These are phyloP conservation scores for Camelina sativa DNA, from an alignment of 345 rosid species.

Conservation along the genomic window DNA sequence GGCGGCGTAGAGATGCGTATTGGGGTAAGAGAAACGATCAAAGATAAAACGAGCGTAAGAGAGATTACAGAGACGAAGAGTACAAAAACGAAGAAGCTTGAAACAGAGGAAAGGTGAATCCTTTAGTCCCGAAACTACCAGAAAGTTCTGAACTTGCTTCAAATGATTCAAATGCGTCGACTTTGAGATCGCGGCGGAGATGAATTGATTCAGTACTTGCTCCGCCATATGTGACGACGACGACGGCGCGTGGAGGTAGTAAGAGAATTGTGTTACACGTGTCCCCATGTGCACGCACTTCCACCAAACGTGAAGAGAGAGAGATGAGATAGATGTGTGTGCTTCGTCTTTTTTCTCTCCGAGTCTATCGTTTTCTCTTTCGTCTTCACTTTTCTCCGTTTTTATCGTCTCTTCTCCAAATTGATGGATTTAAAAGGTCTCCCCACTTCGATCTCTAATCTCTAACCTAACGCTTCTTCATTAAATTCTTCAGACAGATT, in stretches of 20 bases:
- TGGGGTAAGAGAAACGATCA: conserved; percentile 57
- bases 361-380: conserved; percentile 30
- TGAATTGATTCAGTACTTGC: conserved; percentile 17
- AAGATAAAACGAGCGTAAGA: conserved; percentile 69
- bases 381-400: conserved; percentile 39
- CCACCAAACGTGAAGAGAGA: conserved; percentile 36
- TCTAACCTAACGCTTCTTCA: conserved; percentile 40
- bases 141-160: conserved; percentile 73
- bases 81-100: conserved; percentile 78
- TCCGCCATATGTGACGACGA: conserved; percentile 42
- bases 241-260: conserved; percentile 38
- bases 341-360: conserved; percentile 49
- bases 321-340: conserved; percentile 20
- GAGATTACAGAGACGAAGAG: conserved; percentile 60
- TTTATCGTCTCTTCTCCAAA: conserved; percentile 33
- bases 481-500: conserved; percentile 4
- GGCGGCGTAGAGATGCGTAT: conserved; percentile 70
- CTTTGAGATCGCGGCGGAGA: conserved; percentile 49
- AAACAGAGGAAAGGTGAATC: conserved; percentile 67
- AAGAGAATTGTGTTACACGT: conserved; percentile 35
- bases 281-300: conserved; percentile 45
- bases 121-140: conserved; percentile 59
- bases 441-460: conserved; percentile 38
- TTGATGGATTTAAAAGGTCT: conserved; percentile 33
- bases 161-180: conserved; percentile 63